A percentile compares a stretch with the other conserved stretches of the same genome.
Conservation (phyloP, 768 basidiomycete genomes). For the Rhodotorula graminis region DNA sequence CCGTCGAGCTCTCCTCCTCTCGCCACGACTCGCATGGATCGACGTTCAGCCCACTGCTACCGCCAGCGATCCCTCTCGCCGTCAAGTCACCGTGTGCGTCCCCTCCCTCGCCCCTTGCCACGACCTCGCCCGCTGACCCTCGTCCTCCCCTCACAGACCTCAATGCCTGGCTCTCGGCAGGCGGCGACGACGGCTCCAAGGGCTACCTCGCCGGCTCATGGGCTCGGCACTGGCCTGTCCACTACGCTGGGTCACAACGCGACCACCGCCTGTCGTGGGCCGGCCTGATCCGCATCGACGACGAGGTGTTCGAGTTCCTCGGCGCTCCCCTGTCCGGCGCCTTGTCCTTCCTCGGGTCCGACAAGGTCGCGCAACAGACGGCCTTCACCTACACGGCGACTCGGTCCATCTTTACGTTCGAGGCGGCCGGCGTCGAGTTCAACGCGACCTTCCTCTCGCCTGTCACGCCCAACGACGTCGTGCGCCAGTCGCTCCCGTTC, state of each 20-base stretch:
- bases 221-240: constrained; percentile 28
- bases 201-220: constrained; percentile 22
- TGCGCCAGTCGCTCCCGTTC: constrained; percentile 21
- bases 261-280: constrained; percentile 13
- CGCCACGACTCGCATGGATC: neutral
- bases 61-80: constrained; percentile 31
- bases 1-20: neutral
- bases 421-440: constrained; percentile 39
- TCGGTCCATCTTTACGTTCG: constrained; percentile 26
- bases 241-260: constrained; percentile 3
- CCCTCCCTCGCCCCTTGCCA: too few species aligned
- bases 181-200: constrained; percentile 6
- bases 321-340: constrained; percentile 9
- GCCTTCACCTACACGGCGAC: constrained; percentile 26
- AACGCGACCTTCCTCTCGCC: constrained; percentile 44
- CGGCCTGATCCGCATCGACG: constrained; percentile 29
- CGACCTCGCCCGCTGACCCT: neutral
- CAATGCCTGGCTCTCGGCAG: constrained; percentile 17
- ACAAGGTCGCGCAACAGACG: neutral
- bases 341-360: too few species aligned
- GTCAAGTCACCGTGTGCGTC: constrained; percentile 29
- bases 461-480: constrained; percentile 26
- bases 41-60: constrained; percentile 7
- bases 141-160: constrained; percentile 7
- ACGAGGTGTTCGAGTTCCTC: constrained; percentile 25